Base-by-base conservation (phyloP, 371 early-diverging fungal species). In the Umbelopsis sp. region DNA sequence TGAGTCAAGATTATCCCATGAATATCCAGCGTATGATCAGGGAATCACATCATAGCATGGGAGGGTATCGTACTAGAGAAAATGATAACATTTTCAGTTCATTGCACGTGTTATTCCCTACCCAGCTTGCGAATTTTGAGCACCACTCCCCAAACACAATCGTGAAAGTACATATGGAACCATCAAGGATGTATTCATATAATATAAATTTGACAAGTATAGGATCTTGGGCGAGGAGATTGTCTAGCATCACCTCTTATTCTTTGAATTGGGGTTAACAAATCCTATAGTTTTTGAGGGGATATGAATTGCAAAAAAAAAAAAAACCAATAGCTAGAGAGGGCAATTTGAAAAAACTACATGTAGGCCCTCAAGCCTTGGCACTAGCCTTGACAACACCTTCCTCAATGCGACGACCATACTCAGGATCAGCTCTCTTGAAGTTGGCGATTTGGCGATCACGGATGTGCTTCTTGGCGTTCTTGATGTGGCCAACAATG, bases 371-470 rank as follows among this genome's bases (percentile, higher is more conserved):
- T 48, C 45, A 64, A 64, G 64, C 64, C 64, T 66, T 66, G n/a
- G 66, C 50, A 51, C 50, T 32, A 37, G 52, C 48, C 66, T 65
- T 57, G 32, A 65, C 20, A 22, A 85, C 72, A 10, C 78, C 82
- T 51, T 82, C 83, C 75, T 88, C 91, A 63, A 92, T 79, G 45
- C 92, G 88, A 38, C 80, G 73, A 71, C 91, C 91, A 72, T 90
- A 91, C 70, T 93, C 92, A 68, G 84, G 80, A 77, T 92, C 90
- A 46, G 91, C 91, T 68, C 91, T 90, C 80, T 85, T 86, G 76
- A 93, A 89, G 83, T 90, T 86, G 65, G 81, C 84, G 50, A 92
- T 77, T 80, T 92, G 91, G 69, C 93, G 91, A 71, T 89, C 86
- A 75, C 86, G 90, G 68, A 93, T 89, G 75, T 86, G 86, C 65